These are phyloP conservation scores for Pseudogymnoascus pannorum DNA, from an alignment of 2,329 filamentous ascomycete genomes.

Conservation along the genomic window DNA sequence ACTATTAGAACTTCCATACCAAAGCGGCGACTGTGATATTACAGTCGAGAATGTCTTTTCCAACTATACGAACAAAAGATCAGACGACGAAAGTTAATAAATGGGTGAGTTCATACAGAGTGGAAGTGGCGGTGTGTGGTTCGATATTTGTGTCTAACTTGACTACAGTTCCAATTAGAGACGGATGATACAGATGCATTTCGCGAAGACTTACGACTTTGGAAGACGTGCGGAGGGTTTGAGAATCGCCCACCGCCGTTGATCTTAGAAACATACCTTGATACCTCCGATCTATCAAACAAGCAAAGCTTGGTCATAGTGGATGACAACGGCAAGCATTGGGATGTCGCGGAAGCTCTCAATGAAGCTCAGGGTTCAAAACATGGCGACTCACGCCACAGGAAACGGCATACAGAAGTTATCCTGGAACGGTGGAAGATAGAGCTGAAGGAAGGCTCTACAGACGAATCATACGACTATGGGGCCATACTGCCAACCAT, in stretches of 20 bases:
- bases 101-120: slow-evolving; percentile 57
- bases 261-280: slow-evolving; percentile 84
- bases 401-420: slow-evolving; percentile 58
- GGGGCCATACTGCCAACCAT: slow-evolving; percentile 67
- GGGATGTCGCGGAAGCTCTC: slow-evolving; percentile 83
- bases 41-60: slow-evolving; percentile 67
- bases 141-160: not conserved
- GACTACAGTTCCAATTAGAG: slow-evolving; percentile 79
- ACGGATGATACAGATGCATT: slow-evolving; percentile 89
- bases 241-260: slow-evolving; percentile 73
- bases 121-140: not conserved
- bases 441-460: slow-evolving; percentile 59
- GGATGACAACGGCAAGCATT: slow-evolving; percentile 84
- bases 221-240: slow-evolving; percentile 72
- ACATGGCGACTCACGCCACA: slow-evolving; percentile 16
- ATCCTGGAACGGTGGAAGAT: slow-evolving; percentile 88
- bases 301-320: slow-evolving; percentile 82
- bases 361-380: slow-evolving; percentile 50
- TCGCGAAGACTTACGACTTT: slow-evolving; percentile 69
- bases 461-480: slow-evolving; percentile 48
- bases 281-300: slow-evolving; percentile 68
- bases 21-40: slow-evolving; percentile 82
- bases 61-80: slow-evolving; percentile 45
- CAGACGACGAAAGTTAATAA: slow-evolving; percentile 65
- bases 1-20: slow-evolving; percentile 73